These are phyloP conservation scores for Citrus australasica DNA, from an alignment of 345 rosid genomes.

Conservation along the genomic window DNA sequence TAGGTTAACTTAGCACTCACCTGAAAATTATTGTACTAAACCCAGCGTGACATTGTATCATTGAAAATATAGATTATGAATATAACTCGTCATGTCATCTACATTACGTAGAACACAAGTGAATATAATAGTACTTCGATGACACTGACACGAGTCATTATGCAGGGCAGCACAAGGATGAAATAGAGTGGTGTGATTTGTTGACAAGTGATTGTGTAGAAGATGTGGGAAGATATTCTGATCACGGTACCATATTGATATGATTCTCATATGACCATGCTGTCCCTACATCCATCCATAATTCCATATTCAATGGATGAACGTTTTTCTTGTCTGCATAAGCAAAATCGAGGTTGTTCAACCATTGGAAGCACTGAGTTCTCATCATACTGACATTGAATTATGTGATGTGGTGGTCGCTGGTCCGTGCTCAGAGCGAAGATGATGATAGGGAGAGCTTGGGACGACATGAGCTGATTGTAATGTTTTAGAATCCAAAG, in stretches of 20 bases:
- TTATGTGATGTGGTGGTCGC: not conserved
- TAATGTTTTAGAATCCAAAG: conserved; percentile 14
- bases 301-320: not conserved
- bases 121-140: not conserved
- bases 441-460: not conserved
- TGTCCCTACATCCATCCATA: not conserved
- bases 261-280: not conserved
- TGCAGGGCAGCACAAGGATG: not conserved
- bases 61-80: not conserved
- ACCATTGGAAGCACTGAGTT: not conserved
- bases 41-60: not conserved
- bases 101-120: not conserved
- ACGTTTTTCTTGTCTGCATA: not conserved
- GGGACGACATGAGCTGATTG: conserved; percentile 4
- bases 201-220: not conserved
- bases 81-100: not conserved
- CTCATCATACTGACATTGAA: not conserved
- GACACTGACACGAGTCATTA: not conserved
- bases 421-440: not conserved
- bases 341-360: not conserved
- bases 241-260: not conserved
- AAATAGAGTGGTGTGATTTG: not conserved
- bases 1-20: too few relatives aligned
- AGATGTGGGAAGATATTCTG: not conserved
- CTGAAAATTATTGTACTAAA: not conserved